Base-by-base conservation (phyloP, 2,329 filamentous ascomycete species). In the Zymoseptoria ardabiliae region DNA sequence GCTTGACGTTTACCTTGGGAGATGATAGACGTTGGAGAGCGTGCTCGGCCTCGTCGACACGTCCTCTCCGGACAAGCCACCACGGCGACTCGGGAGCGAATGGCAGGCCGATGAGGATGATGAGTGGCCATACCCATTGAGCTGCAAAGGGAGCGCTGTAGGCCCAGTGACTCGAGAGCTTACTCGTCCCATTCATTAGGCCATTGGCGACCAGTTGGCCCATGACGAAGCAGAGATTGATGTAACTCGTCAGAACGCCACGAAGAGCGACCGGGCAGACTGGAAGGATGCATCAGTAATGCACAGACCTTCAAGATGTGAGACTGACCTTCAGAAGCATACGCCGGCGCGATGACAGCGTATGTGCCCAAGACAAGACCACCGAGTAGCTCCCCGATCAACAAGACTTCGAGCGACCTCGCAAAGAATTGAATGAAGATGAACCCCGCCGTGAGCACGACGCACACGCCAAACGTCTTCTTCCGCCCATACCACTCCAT, bases 391-490 rank as follows among this genome's bases (percentile, higher is more conserved):
- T 87, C 83, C 25, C 83, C 82, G 2, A 81, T 81, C n/a, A 85
- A 78, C 2, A 87, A 75, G 11, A 81, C 79, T 7, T 77, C 67
- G 11, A 85, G 75, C 0, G 79, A 81, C 2, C 79, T 77, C 11
- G 83, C 82, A 65, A 85, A 86, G 74, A 86, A 85, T 63, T 85
- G 82, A 58, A 86, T 79, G 68, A 85, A 86, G 59, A 86, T 79
- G 49, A 85, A 79, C 1, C 73, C 76, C 11, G 78, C 77, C 2
- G 80, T 82, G 2, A 70, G 35, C 25, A 71, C 58, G 6, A 71
- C 66, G 49, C 70, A 71, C 5, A 60, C 65, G 0, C 65, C 67
- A 48, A 73, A 70, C 1, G 70, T 72, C 59, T 63, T 63, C 62
- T 71, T 71, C 9, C 70, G 61, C 3, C 71, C 71, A 55, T 64